Evolutionary conservation across 1,284 basidiomycete species (phyloP), one percentile per base, ranked within the genome.

Genomic region (Moniliophthora roreri): DNA sequence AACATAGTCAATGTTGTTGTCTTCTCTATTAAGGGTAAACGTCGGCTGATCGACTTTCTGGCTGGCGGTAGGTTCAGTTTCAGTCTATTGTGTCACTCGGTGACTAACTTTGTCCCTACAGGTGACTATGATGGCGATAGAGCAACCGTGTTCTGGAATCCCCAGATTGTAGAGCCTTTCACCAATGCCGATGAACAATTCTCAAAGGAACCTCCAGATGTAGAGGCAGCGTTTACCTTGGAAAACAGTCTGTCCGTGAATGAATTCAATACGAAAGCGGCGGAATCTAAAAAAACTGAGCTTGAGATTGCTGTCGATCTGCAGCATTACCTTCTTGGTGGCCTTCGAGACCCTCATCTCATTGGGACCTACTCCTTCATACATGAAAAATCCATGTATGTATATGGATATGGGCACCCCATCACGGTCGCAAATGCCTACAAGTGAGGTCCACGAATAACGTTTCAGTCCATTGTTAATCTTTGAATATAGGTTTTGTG

Each of bases 121-220:
- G 75, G 76, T 21, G 76, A 79, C 50, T 79, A 76, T 54, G 77
- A 78, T 55, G 77, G 77, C 2, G 76, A 78, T 54, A 70, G 65
- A 0, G 66, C 71, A 24, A 59, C 67, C 26, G 70, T 69, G 0
- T 74, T 71, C 32, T 77, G 73, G 73, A 63, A 74, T 20, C 66
- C 66, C 2, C 52, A 53, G 2, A 64, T 79, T 20, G 72, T 77
- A 26, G 38, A 57, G 1, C 6, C 46, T 0, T 80, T 79, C 59
- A 46, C 39, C 10, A 68, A 69, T 48, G 68, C 77, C 0, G 60
- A 69, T 48, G 61, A 64, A 2, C 59, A 57, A 18, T 73, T 61
- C 40, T 71, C 74, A 0, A 56, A 61, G 4, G 65, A 70, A 16
- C 75, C 75, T 0, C 28, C 38, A 0, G 57, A 58, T 2, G 48